phyloP scores from a whole-genome alignment of 1,284 basidiomycete genomes.

The Ganoderma multipileum region DNA sequence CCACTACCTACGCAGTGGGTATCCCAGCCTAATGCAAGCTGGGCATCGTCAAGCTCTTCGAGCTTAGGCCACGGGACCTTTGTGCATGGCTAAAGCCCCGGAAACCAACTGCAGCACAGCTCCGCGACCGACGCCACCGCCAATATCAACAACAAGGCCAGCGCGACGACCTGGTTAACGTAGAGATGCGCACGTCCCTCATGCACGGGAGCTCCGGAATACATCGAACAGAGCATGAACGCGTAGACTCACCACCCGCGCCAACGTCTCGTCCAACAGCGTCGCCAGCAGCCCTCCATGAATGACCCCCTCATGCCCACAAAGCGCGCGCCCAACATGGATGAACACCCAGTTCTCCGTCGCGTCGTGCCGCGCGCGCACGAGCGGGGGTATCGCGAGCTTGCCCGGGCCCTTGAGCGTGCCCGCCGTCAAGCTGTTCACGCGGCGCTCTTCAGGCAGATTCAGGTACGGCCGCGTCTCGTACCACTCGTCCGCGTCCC shows the following conservation, averaged over 20 bases:
- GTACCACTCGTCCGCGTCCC: constrained; percentile 69
- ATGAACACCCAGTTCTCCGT: constrained; percentile 73
- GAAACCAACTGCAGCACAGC: too few relatives aligned
- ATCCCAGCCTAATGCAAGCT: too few relatives aligned
- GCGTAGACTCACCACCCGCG: constrained; percentile 70
- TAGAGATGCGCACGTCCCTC: too few relatives aligned
- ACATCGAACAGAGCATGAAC: background rate
- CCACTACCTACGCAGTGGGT: too few relatives aligned
- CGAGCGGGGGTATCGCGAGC: constrained; percentile 79
- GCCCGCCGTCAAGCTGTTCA: constrained; percentile 86
- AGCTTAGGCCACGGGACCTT: too few relatives aligned
- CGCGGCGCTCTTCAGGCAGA: constrained; percentile 72
- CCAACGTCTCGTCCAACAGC: constrained; percentile 87
- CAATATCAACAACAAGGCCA: too few relatives aligned
- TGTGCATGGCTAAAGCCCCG: too few relatives aligned
- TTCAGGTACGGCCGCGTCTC: constrained; percentile 80
- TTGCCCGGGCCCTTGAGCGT: constrained; percentile 86
- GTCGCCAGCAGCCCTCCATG: constrained; percentile 95
- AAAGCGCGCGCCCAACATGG: constrained; percentile 87
- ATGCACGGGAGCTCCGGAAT: too few relatives aligned
- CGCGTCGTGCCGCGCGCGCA: constrained; percentile 80
- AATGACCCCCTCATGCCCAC: constrained; percentile 93
- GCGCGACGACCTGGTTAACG: too few relatives aligned
- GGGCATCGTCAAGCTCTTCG: too few relatives aligned
- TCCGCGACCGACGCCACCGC: too few relatives aligned